Percentiles rank a stretch among this genome's conserved stretches.
Evolutionary conservation across 2,329 filamentous ascomycete species (phyloP).

Genomic region (Microdochium bolleyi): DNA sequence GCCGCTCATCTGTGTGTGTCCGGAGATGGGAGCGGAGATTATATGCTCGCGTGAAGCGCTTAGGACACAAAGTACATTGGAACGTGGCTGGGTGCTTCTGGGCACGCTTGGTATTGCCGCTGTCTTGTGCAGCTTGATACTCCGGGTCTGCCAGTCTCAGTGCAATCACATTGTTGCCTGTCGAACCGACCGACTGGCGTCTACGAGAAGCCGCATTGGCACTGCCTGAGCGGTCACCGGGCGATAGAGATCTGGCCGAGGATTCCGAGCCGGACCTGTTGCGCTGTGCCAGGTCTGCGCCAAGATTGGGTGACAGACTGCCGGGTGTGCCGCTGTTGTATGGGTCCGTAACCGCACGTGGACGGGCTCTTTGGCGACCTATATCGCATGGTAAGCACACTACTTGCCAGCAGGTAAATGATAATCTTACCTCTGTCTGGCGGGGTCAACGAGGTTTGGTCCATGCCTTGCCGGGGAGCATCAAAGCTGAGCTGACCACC

Average conservation of each 20-base stretch:
- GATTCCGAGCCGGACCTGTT: conserved; percentile 33
- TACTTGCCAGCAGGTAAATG: conserved; percentile 2
- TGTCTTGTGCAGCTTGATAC: conserved; percentile 58
- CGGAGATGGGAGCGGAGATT: conserved; percentile 91
- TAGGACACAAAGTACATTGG: conserved; percentile 87
- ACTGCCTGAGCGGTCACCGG: conserved; percentile 44
- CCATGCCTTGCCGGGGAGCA: conserved; percentile 54
- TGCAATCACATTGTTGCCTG: conserved; percentile 64
- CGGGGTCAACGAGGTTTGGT: conserved; percentile 75
- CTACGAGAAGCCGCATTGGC: conserved; percentile 35
- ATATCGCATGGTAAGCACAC: conserved; percentile 6
- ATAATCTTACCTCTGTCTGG: conserved; percentile 56
- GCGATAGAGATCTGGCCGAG: conserved; percentile 42
- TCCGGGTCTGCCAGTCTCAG: conserved; percentile 84
- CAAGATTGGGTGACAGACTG: conserved; percentile 42
- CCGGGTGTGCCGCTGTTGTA: conserved; percentile 39
- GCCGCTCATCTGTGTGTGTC: conserved; percentile 94
- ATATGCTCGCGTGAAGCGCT: conserved; percentile 93
- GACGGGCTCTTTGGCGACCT: conserved; percentile 42
- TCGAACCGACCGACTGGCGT: conserved; percentile 57
- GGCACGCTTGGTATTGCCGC: conserved; percentile 65
- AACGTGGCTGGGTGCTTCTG: conserved; percentile 98
- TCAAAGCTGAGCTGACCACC: conserved; percentile 60
- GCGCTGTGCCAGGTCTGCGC: conserved; percentile 31
- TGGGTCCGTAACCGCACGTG: conserved; percentile 51